Conservation (phyloP, 2,329 filamentous ascomycete genomes). For the Nothophaeocryptopus gaeumannii region DNA sequence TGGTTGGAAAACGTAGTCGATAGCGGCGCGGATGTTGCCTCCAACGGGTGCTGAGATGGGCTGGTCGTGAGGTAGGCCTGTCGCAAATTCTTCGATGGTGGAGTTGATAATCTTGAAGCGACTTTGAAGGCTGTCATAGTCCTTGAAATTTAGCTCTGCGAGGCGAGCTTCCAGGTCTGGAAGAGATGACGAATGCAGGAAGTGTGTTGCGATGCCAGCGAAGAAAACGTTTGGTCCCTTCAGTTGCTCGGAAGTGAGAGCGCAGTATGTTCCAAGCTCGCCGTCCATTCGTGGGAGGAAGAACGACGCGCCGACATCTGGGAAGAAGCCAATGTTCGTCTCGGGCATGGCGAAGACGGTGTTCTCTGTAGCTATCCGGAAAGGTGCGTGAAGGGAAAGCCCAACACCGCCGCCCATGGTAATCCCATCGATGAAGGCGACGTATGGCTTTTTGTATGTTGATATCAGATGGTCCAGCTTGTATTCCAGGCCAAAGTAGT, state of each 20-base stretch:
- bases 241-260: conserved; percentile 81
- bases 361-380: conserved; percentile 92
- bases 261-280: conserved; percentile 83
- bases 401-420: conserved; percentile 98
- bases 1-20: conserved; percentile 64
- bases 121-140: conserved; percentile 62
- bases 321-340: conserved; percentile 97
- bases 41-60: conserved; percentile 36
- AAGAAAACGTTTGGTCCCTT: conserved; percentile 84
- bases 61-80: conserved; percentile 75
- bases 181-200: conserved; percentile 85
- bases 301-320: conserved; percentile 94
- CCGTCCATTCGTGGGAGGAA: conserved; percentile 91
- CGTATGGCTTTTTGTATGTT: conserved; percentile 87
- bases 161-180: conserved; percentile 78
- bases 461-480: conserved; percentile 92
- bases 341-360: conserved; percentile 98
- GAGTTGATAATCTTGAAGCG: conserved; percentile 73
- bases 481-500: conserved; percentile 95
- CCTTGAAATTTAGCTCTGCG: conserved; percentile 83
- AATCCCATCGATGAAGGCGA: conserved; percentile 95
- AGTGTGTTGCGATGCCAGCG: conserved; percentile 90
- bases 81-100: conserved; percentile 89
- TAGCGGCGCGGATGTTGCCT: conserved; percentile 70
- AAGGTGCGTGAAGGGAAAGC: conserved; percentile 88